Base-by-base conservation (phyloP, 2,329 filamentous ascomycete species). In the Dactylellina cionopaga region DNA sequence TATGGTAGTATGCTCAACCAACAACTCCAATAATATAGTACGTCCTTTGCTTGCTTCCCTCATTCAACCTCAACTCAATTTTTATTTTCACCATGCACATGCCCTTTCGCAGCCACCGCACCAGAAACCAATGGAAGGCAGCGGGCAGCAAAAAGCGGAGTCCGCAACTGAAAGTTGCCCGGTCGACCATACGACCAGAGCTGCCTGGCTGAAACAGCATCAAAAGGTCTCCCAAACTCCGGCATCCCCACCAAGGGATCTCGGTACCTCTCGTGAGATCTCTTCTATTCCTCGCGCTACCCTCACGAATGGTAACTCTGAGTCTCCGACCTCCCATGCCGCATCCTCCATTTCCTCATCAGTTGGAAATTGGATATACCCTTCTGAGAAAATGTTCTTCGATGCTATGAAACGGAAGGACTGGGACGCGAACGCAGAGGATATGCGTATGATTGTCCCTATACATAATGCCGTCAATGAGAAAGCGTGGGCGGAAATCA, bases 401-500 rank as follows among this genome's bases (percentile, higher is more conserved):
- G 91, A 96, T 49, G 95, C 95, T 44, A 94, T 99, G 88, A 88
- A 90, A 83, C 89, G 94, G 79, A 99, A 99, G 81, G 90, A 89
- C 43, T 89, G 92, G 82, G 87, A 88, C 72, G 89, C 86, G 27
- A 83, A 84, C 11, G 87, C 86, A 0, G 83, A 85, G 4, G 92
- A 96, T 81, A 97, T 97, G 89, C 89, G 87, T 78, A 91, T 91
- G 31, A 93, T 98, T 31, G 93, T 98, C 60, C 95, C 92, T 1
- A 98, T 98, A 77, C 95, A 99, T 82, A 99, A 99, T 80, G 95
- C 95, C 44, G 95, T 99, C 74, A 99, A 99, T 81, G 95, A 99
- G 85, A 85, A 92, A 41, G 95, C 95, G 0, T 99, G 95, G 95
- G 85, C 87, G 74, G 91, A 98, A 82, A 98, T 99, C 75, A 87